These are phyloP conservation scores for Arabidopsis arenosa DNA, from an alignment of 345 rosid genomes.

Conservation along the genomic window DNA sequence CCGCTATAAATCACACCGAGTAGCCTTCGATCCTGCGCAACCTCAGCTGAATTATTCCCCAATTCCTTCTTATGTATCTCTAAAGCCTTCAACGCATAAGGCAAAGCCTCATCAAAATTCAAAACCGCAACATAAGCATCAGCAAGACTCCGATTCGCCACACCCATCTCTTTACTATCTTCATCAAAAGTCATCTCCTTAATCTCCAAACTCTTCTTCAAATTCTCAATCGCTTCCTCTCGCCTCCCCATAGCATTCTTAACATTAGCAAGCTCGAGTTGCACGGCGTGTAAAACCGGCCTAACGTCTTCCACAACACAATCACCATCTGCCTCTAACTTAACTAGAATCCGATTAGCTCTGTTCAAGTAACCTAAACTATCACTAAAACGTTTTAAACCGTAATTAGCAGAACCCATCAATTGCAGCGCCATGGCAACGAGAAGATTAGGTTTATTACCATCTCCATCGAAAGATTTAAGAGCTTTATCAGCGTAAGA, in stretches of 20 bases:
- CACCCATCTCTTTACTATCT: constrained; percentile 81
- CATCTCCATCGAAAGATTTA: constrained; percentile 56
- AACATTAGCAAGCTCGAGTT: constrained; percentile 79
- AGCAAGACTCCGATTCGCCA: constrained; percentile 69
- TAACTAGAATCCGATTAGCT: constrained; percentile 69
- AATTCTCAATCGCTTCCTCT: constrained; percentile 86
- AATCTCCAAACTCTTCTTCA: constrained; percentile 76
- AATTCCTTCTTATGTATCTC: constrained; percentile 75
- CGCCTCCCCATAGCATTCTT: constrained; percentile 91
- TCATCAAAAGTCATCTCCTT: constrained; percentile 72
- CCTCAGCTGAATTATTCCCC: constrained; percentile 83
- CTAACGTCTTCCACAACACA: constrained; percentile 56
- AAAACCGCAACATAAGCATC: constrained; percentile 86
- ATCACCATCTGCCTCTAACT: constrained; percentile 61
- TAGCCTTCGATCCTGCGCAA: constrained; percentile 81
- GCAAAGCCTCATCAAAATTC: constrained; percentile 84
- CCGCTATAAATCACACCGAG: constrained; percentile 92
- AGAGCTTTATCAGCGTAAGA: constrained; percentile 73
- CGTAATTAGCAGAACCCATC: constrained; percentile 74
- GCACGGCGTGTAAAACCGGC: constrained; percentile 77
- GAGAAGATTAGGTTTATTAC: constrained; percentile 56
- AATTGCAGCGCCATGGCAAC: constrained; percentile 80
- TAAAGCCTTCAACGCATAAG: constrained; percentile 69
- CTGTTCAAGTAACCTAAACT: constrained; percentile 78
- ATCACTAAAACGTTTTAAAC: constrained; percentile 76